Evolutionary conservation across 805 yeast species (phyloP).

Genomic region (Nakazawaea siamensis): DNA sequence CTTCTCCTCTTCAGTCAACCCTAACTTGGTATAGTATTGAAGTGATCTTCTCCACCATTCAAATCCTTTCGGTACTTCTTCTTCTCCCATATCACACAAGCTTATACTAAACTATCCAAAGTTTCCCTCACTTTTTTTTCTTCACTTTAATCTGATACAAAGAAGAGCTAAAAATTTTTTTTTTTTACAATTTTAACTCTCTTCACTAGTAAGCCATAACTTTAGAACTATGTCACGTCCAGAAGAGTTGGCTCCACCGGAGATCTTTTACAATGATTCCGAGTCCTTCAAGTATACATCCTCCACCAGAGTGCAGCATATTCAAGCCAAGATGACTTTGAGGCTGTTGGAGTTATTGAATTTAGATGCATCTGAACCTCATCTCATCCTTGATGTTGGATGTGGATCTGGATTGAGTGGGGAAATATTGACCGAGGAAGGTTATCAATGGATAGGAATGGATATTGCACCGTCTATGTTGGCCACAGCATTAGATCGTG

Average conservation of each 20-base stretch:
- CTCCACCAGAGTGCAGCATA: slow-evolving; percentile 95
- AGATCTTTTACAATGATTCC: slow-evolving; percentile 82
- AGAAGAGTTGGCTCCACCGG: slow-evolving; percentile 95
- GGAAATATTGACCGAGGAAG: slow-evolving; percentile 88
- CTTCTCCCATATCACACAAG: slow-evolving; percentile 6
- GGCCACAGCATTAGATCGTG: slow-evolving; percentile 88
- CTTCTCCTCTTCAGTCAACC: slow-evolving; percentile 43
- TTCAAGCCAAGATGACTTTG: slow-evolving; percentile 95
- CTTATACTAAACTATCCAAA: no score
- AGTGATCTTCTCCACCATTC: slow-evolving; percentile 79
- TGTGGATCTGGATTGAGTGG: slow-evolving; percentile 97
- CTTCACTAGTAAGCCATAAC: no score
- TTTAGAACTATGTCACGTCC: slow-evolving; percentile 80
- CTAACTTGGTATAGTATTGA: slow-evolving; percentile 64
- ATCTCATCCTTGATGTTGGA: slow-evolving; percentile 82
- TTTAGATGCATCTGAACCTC: slow-evolving; percentile 51
- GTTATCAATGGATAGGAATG: slow-evolving; percentile 92
- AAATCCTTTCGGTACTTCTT: slow-evolving; percentile 23
- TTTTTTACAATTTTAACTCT: neutral
- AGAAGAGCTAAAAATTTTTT: no score
- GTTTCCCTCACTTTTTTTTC: neutral
- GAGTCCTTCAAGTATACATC: slow-evolving; percentile 88
- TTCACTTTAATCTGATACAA: no score
- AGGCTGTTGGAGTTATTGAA: slow-evolving; percentile 85
- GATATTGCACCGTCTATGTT: slow-evolving; percentile 95